phyloP scores from a whole-genome alignment of 768 basidiomycete species.

The Mycena alexandri region DNA sequence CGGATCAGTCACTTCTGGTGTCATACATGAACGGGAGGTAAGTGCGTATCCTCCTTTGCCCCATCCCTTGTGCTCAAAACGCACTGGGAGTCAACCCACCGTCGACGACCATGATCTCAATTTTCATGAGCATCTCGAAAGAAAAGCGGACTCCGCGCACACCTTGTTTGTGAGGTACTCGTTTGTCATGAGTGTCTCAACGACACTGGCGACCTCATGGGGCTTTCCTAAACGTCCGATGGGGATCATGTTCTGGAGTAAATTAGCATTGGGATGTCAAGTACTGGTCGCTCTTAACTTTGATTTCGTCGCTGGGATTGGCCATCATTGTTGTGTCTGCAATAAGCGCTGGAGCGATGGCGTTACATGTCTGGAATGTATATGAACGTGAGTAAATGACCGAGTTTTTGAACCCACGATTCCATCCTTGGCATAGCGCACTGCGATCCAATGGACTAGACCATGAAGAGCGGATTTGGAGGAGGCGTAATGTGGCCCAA shows the following conservation, averaged over 20 bases:
- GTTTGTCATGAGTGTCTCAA: slow-evolving; percentile 63
- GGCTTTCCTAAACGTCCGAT: slow-evolving; percentile 65
- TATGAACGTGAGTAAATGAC: not conserved
- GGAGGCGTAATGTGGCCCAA: slow-evolving; percentile 70
- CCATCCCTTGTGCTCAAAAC: slow-evolving; percentile 44
- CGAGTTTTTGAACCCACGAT: slow-evolving; percentile 50
- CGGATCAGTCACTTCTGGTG: no score
- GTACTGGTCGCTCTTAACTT: slow-evolving; percentile 39
- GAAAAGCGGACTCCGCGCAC: slow-evolving; percentile 13
- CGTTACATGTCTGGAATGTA: slow-evolving; percentile 59
- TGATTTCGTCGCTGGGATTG: slow-evolving; percentile 51
- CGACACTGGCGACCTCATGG: slow-evolving; percentile 64
- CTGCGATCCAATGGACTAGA: slow-evolving; percentile 67
- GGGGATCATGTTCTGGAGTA: slow-evolving; percentile 58
- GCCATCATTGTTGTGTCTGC: slow-evolving; percentile 65
- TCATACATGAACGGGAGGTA: not conserved
- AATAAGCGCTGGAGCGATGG: slow-evolving; percentile 65
- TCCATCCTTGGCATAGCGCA: slow-evolving; percentile 62
- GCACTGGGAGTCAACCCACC: slow-evolving; percentile 60
- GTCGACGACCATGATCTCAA: slow-evolving; percentile 62
- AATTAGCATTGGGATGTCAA: slow-evolving; percentile 26
- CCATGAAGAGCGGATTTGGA: slow-evolving; percentile 69
- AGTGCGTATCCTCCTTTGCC: not conserved
- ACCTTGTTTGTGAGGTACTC: slow-evolving; percentile 72
- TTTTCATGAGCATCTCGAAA: not conserved